These are phyloP conservation scores for Trichoderma sp. DNA, from an alignment of 2,329 filamentous ascomycete species.

Conservation along the genomic window DNA sequence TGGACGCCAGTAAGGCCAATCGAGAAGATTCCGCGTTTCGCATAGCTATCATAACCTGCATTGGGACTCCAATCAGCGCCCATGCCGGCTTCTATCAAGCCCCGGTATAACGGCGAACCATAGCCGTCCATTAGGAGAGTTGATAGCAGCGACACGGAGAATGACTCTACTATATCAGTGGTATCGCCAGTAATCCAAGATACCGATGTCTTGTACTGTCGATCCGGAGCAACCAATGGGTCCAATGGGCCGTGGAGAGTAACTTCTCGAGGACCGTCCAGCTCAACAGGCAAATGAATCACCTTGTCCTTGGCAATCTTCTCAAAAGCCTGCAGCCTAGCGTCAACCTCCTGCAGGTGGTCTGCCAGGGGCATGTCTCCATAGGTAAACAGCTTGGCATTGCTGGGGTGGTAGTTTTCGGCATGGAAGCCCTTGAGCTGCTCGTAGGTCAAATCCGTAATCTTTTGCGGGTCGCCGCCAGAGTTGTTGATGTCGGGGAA, in stretches of 20 bases:
- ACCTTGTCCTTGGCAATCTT: constrained; percentile 69
- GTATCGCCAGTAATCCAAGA: constrained; percentile 91
- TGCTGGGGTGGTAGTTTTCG: constrained; percentile 95
- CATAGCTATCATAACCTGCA: constrained; percentile 82
- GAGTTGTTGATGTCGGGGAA: constrained; percentile 96
- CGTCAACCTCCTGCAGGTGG: constrained; percentile 77
- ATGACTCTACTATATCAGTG: constrained; percentile 81
- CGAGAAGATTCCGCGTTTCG: constrained; percentile 79
- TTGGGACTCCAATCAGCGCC: constrained; percentile 95
- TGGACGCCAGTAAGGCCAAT: constrained; percentile 89
- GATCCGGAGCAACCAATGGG: constrained; percentile 79
- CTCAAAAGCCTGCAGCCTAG: constrained; percentile 72
- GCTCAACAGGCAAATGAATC: constrained; percentile 73
- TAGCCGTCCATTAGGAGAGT: constrained; percentile 91
- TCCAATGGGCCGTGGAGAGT: constrained; percentile 81
- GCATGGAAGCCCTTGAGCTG: constrained; percentile 87
- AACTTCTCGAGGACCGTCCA: constrained; percentile 69
- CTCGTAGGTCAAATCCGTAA: constrained; percentile 91
- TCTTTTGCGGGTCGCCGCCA: constrained; percentile 92
- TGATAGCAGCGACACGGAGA: constrained; percentile 79
- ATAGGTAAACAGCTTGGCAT: constrained; percentile 94
- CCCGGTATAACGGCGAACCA: constrained; percentile 87
- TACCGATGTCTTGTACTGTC: constrained; percentile 90
- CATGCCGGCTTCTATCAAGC: constrained; percentile 83
- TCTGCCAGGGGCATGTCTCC: constrained; percentile 85